Percentiles rank a stretch among this genome's conserved stretches.
These are phyloP conservation scores for Fusarium longipes DNA, from an alignment of 2,329 filamentous ascomycete species.

Conservation along the genomic window DNA sequence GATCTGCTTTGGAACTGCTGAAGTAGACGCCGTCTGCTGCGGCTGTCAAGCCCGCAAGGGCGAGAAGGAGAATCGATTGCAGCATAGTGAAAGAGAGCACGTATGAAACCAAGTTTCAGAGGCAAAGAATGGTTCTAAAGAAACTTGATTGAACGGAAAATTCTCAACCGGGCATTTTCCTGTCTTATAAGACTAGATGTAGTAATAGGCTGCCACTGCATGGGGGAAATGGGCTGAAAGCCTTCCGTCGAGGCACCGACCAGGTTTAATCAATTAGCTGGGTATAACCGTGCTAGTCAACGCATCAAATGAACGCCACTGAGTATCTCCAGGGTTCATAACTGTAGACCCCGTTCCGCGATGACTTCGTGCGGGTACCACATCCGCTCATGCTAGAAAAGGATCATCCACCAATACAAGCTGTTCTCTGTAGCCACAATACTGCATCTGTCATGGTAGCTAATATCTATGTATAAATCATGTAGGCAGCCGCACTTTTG, in stretches of 20 bases:
- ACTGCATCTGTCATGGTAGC: neutral
- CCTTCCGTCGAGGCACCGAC: conserved; percentile 11
- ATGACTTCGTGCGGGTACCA: conserved; percentile 39
- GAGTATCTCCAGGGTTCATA: conserved; percentile 30
- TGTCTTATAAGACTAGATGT: conserved; percentile 32
- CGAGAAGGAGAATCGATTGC: conserved; percentile 44
- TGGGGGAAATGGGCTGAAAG: conserved; percentile 20
- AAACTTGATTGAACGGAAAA: neutral
- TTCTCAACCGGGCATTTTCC: neutral
- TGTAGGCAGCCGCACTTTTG: neutral
- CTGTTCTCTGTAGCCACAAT: neutral
- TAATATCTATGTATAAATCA: no score
- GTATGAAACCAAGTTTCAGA: neutral
- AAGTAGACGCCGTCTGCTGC: conserved; percentile 37
- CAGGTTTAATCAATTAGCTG: conserved; percentile 24
- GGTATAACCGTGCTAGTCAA: conserved; percentile 19
- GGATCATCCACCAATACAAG: conserved; percentile 16
- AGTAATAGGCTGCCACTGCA: conserved; percentile 5
- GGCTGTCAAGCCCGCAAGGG: conserved; percentile 40
- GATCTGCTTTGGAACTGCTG: conserved; percentile 24
- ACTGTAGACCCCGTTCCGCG: conserved; percentile 21
- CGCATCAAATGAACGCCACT: conserved; percentile 32
- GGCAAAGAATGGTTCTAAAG: neutral
- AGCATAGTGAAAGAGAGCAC: conserved; percentile 33
- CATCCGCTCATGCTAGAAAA: conserved; percentile 22